Base-by-base conservation (phyloP, 148 eudicot species). In the Fallopia convolvulus region DNA sequence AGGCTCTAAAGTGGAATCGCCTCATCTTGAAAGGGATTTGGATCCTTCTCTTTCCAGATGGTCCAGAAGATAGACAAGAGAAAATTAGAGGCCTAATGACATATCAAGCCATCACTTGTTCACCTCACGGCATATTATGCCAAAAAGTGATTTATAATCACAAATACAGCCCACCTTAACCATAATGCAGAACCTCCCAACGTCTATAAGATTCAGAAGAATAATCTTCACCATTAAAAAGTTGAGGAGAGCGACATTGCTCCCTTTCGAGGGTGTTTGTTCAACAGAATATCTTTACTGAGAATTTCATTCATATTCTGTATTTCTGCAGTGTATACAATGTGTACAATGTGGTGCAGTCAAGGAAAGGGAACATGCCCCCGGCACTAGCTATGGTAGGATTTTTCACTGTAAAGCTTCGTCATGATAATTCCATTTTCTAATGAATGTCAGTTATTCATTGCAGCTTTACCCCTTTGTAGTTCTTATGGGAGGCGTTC, bases 341-440 rank as follows among this genome's bases (percentile, higher is more conserved):
- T 85, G 99, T 93, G 55, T 82, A 90, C 75, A 79, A 70, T 49
- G 91, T 96, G 70, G 93, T 93, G 60, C 83, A 79, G 80, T 63
- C 91, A 79, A 93, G 88, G 83, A 89, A 89, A 79, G 99, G 99
- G 80, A 96, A 81, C 87, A 88, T 96, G 92, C 75, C 90, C 63
- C 83, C 71, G 75, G 99, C 99, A 44, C 85, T 96, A 81, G 99
- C 99, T 32, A 96, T 96, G 99, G 99, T 96, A 88, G 74, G 70
- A 7, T 48, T 76, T 41, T 70, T 76, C 9, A 44, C n/a, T 52
- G 75, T 61, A 56, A 36, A 26, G 6, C 50, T n/a, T 32, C 68
- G 7, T 84, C 71, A 48, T 61, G 44, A 33, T 68, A 68, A 68
- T 14, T 14, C 10, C n/a, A 17, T 68, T 36, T 36, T 68, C 20